phyloP scores from a whole-genome alignment of 176 grass and related monocot genomes.

The Hyparrhenia diplandra region DNA sequence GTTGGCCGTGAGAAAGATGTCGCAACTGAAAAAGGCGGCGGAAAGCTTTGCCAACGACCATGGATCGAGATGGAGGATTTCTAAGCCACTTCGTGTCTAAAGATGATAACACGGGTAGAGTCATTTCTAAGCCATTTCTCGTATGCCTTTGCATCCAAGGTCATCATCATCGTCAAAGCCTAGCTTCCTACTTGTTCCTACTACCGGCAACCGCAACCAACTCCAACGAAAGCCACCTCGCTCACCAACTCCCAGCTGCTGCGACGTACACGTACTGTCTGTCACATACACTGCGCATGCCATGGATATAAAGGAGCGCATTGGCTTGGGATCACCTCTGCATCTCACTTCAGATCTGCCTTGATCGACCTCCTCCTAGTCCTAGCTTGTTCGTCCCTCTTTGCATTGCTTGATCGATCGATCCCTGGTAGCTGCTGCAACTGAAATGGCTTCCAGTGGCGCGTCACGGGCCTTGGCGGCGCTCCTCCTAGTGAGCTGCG shows the following conservation, averaged over 20 bases:
- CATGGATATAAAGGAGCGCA: slow-evolving; percentile 35
- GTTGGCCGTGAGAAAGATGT: slow-evolving; percentile 27
- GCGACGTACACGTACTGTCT: slow-evolving; percentile 25
- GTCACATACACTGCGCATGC: not conserved
- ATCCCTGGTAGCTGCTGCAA: not conserved
- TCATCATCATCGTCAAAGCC: not conserved
- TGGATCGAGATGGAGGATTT: not conserved
- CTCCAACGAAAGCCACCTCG: slow-evolving; percentile 45
- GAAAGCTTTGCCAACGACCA: not conserved
- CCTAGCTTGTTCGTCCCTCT: not conserved
- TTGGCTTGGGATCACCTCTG: not conserved
- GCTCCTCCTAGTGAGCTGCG: slow-evolving; percentile 50
- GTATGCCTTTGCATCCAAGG: not conserved
- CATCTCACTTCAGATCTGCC: not conserved
- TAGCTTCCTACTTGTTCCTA: slow-evolving; percentile 19
- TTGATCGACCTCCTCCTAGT: not conserved
- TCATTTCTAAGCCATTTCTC: slow-evolving; percentile 31
- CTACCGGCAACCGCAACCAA: slow-evolving; percentile 47
- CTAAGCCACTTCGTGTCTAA: not conserved
- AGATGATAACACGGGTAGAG: not conserved
- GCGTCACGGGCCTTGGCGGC: slow-evolving; percentile 28
- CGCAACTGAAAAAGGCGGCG: slow-evolving; percentile 8
- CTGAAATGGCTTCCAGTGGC: slow-evolving; percentile 44
- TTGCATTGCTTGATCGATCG: not conserved
- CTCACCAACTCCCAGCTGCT: slow-evolving; percentile 46